phyloP scores from a whole-genome alignment of 148 eudicot genomes.

The Rhododendron kiyosumense region DNA sequence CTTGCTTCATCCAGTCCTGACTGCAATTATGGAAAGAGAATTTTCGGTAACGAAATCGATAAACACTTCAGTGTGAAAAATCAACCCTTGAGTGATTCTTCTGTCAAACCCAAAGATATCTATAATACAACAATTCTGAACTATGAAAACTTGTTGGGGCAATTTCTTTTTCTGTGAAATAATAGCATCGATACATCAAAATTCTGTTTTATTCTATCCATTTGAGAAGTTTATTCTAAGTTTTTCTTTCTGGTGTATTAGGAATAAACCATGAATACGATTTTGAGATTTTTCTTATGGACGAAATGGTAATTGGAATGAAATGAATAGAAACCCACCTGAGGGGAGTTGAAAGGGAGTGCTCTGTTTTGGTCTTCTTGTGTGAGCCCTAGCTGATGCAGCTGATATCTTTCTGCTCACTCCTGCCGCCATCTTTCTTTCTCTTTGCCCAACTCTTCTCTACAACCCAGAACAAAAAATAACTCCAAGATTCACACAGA shows the following conservation, averaged over 20 bases:
- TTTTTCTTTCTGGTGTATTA: background rate
- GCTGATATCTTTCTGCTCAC: conserved; percentile 43
- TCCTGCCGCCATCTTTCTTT: conserved; percentile 30
- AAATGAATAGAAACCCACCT: conserved; percentile 14
- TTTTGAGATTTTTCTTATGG: background rate
- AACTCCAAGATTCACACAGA: background rate
- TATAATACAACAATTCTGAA: background rate
- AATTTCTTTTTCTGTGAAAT: background rate
- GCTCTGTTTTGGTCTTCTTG: conserved; percentile 39
- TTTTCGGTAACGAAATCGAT: background rate
- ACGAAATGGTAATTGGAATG: background rate
- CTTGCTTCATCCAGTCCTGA: background rate
- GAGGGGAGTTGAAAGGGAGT: conserved; percentile 29
- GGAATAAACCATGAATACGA: background rate
- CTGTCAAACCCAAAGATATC: background rate
- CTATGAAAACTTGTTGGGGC: background rate
- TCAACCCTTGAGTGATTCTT: background rate
- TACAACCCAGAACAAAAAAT: background rate
- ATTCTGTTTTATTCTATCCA: background rate
- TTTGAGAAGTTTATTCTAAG: background rate
- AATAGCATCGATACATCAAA: background rate
- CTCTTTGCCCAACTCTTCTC: background rate
- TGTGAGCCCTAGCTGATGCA: conserved; percentile 65
- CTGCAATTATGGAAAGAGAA: background rate
- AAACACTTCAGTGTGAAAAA: background rate